A percentile compares a stretch with the other conserved stretches of the same genome.
These are phyloP conservation scores for Gossypium trilobum DNA, from an alignment of 441 rosid species.

Conservation along the genomic window DNA sequence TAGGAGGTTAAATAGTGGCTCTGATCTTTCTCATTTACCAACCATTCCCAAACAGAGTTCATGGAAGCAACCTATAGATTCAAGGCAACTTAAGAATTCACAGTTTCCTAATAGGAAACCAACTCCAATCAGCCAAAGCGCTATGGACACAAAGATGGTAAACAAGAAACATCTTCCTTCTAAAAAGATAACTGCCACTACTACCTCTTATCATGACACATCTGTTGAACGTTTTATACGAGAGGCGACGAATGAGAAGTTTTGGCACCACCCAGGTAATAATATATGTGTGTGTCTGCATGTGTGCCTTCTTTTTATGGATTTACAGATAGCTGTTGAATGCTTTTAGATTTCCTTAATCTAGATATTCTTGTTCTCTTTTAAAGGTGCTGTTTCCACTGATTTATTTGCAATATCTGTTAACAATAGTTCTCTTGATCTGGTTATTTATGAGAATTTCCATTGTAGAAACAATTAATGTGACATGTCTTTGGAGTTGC, in stretches of 20 bases:
- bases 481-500: neutral
- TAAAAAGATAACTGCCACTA: slow-evolving; percentile 43
- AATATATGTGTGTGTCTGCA: neutral
- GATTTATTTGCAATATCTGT: slow-evolving; percentile 11
- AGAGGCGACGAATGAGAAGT: slow-evolving; percentile 86
- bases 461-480: neutral
- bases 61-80: slow-evolving; percentile 70
- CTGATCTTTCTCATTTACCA: slow-evolving; percentile 37
- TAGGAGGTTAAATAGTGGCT: slow-evolving; percentile 50
- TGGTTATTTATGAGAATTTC: neutral
- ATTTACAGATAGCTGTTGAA: slow-evolving; percentile 11
- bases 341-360: slow-evolving; percentile 16
- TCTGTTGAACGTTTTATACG: slow-evolving; percentile 96
- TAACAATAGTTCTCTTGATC: neutral
- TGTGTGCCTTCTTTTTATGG: neutral
- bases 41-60: slow-evolving; percentile 65
- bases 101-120: slow-evolving; percentile 51
- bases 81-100: slow-evolving; percentile 43
- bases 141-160: slow-evolving; percentile 54
- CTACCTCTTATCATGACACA: slow-evolving; percentile 69
- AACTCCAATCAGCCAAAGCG: slow-evolving; percentile 39
- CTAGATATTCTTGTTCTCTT: slow-evolving; percentile 12
- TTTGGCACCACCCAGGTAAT: slow-evolving; percentile 95
- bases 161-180: slow-evolving; percentile 56
- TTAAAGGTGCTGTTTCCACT: slow-evolving; percentile 6